Evolutionary conservation across 1,139 yeast genomes (phyloP), one percentile per base, ranked within the genome.

Genomic region (Wickerhamomyces sp.): DNA sequence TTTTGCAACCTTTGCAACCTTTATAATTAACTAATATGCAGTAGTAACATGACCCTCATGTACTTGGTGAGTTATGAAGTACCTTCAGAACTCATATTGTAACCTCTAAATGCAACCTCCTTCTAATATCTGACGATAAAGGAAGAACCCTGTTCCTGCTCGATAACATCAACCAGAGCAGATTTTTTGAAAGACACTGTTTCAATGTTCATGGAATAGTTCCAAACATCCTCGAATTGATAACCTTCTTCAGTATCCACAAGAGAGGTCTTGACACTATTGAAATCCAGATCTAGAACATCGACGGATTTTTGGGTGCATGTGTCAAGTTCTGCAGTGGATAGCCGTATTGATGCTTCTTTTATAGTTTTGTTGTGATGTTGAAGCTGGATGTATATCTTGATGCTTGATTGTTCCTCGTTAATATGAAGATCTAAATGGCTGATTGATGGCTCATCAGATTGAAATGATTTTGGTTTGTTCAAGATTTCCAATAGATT

Each of bases 341-440:
- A 27, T 13, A 42, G 31, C 12, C 24, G 33, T 3, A 40, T 18
- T 7, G 35, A 28, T 3, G 42, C 25, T 22, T 46, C 46, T 15
- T 33, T 20, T 8, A 46, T 31, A 7, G 38, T n/a, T n/a, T 26
- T 15, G 13, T 39, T 38, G 7, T 36, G 29, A 6, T 33, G 28
- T 18, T 36, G 36, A 7, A 46, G n/a, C 3, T 38, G 39, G 2
- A 42, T 14, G 18, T 43, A 37, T 5, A 46, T 8, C 20, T 44
- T 43, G n/a, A 41, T 31, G 2, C 20, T 25, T 1, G 43, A 21
- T 28, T 41, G 47, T 16, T 46, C 47, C 18, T 44, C 46, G 24
- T 45, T 44, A 4, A 44, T 16, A 24, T 38, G 9, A 4, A 46
- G 31, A 21, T 46, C 48, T 12, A 46, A 32, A 28, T 46, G 50